A percentile compares a stretch with the other conserved stretches of the same genome.
These are phyloP conservation scores for Vigna nakashimae DNA, from an alignment of 306 rosid genomes.

Conservation along the genomic window DNA sequence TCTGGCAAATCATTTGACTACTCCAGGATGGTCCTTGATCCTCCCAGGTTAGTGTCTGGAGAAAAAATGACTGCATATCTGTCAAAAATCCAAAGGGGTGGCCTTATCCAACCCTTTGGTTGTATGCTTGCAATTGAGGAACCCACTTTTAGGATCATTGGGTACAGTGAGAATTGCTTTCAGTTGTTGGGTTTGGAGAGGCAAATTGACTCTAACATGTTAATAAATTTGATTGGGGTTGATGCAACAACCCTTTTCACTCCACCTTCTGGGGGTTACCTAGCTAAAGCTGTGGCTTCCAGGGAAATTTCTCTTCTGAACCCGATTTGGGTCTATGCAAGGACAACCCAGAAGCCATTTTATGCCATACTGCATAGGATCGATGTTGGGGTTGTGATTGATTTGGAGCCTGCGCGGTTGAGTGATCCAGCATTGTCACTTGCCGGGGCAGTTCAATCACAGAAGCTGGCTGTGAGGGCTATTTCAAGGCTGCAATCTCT, in stretches of 20 bases:
- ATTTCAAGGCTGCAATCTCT: slow-evolving; percentile 83
- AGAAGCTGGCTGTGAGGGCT: slow-evolving; percentile 83
- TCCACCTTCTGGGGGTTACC: slow-evolving; percentile 68
- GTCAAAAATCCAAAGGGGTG: slow-evolving; percentile 79
- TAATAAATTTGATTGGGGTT: slow-evolving; percentile 57
- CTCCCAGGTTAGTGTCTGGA: slow-evolving; percentile 62
- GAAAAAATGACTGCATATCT: slow-evolving; percentile 66
- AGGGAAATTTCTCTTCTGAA: slow-evolving; percentile 71
- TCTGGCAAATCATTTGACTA: slow-evolving; percentile 80
- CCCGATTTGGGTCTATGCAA: slow-evolving; percentile 74
- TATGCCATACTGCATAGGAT: slow-evolving; percentile 83
- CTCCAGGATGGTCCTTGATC: slow-evolving; percentile 53
- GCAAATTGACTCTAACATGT: slow-evolving; percentile 36
- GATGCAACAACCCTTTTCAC: slow-evolving; percentile 73
- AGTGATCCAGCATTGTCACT: slow-evolving; percentile 75
- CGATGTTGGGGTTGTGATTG: slow-evolving; percentile 83
- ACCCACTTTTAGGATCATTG: slow-evolving; percentile 58
- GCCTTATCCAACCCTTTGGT: slow-evolving; percentile 75
- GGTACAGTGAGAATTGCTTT: slow-evolving; percentile 74
- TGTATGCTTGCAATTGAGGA: slow-evolving; percentile 77
- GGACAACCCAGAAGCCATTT: slow-evolving; percentile 69
- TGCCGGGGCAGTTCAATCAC: slow-evolving; percentile 85
- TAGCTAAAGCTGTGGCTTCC: slow-evolving; percentile 61
- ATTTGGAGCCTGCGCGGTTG: slow-evolving; percentile 78
- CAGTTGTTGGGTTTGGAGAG: slow-evolving; percentile 63